Evolutionary conservation across 2,329 filamentous ascomycete species (phyloP).

Genomic region (Magnaporthiopsis poae): DNA sequence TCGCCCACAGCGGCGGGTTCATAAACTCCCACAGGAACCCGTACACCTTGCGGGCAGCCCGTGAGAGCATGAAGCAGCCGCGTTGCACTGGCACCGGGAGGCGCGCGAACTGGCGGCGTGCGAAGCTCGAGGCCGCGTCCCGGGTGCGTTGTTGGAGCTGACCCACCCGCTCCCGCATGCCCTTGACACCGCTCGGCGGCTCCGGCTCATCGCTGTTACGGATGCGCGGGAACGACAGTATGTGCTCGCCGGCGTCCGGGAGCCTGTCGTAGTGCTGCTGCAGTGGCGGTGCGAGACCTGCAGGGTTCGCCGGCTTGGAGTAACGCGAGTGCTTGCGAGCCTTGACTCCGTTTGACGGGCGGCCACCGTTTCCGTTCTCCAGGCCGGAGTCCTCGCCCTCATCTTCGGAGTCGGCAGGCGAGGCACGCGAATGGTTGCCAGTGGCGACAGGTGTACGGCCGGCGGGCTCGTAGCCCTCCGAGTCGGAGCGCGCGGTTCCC

Average conservation of each 20-base stretch:
- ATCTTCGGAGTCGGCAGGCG: constrained; percentile 39
- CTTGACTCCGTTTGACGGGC: neutral
- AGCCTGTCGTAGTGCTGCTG: constrained; percentile 23
- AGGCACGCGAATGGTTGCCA: constrained; percentile 35
- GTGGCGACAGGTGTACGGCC: constrained; percentile 43
- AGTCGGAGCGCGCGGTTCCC: constrained; percentile 22
- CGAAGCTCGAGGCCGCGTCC: constrained; percentile 9
- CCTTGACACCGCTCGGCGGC: constrained; percentile 30
- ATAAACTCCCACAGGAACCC: constrained; percentile 81
- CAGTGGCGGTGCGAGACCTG: constrained; percentile 15
- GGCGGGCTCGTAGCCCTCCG: constrained; percentile 42
- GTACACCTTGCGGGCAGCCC: constrained; percentile 37
- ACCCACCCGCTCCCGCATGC: constrained; percentile 28
- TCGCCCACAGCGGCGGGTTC: constrained; percentile 97
- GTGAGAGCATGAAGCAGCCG: constrained; percentile 21
- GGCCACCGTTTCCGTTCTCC: constrained; percentile 13
- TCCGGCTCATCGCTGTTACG: constrained; percentile 32
- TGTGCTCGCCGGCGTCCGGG: constrained; percentile 35
- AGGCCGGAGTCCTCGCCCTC: constrained; percentile 25
- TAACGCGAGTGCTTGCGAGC: neutral
- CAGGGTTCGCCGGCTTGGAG: constrained; percentile 9
- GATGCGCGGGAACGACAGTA: constrained; percentile 54
- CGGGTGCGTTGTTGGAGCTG: constrained; percentile 20
- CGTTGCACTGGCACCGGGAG: constrained; percentile 34
- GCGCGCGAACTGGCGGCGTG: constrained; percentile 22